Evolutionary conservation across 2,329 filamentous ascomycete species (phyloP).

Genomic region (Zarea fungicola): DNA sequence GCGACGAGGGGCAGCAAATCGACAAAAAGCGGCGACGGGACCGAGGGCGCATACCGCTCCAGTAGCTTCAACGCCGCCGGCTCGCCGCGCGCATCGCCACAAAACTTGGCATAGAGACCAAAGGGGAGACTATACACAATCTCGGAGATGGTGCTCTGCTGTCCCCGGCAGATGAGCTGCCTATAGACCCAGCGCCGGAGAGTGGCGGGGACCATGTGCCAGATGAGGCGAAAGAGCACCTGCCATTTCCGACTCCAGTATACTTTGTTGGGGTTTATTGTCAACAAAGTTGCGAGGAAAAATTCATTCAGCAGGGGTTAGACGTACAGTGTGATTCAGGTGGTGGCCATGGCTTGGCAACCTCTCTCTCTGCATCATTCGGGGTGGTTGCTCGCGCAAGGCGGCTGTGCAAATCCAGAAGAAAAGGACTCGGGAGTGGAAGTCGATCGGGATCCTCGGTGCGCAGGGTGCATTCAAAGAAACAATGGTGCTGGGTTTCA

Average conservation of each 20-base stretch:
- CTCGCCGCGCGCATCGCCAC: not conserved
- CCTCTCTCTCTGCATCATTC: not conserved
- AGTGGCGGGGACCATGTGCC: not conserved
- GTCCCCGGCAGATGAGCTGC: conserved; percentile 1
- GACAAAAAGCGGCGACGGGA: not conserved
- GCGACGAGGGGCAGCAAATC: not conserved
- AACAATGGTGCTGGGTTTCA: not conserved
- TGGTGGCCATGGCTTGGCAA: conserved; percentile 3
- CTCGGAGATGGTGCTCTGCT: conserved; percentile 3
- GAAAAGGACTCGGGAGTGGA: not conserved
- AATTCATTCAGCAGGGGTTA: too few relatives aligned
- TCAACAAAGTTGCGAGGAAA: too few relatives aligned
- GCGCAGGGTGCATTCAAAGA: not conserved
- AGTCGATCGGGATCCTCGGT: not conserved
- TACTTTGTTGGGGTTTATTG: not conserved
- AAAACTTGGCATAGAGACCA: conserved; percentile 4
- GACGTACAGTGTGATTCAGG: not conserved
- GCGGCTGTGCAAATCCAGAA: not conserved
- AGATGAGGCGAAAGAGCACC: not conserved
- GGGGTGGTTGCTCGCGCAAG: not conserved
- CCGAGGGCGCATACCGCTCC: not conserved
- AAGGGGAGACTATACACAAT: conserved; percentile 2
- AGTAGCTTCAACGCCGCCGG: not conserved
- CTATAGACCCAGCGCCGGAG: not conserved
- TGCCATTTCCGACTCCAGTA: not conserved